Percentiles rank a stretch among this genome's conserved stretches.
These are phyloP conservation scores for Asparagopsis taxiformis DNA, from an alignment of 31 red algal species.

Conservation along the genomic window DNA sequence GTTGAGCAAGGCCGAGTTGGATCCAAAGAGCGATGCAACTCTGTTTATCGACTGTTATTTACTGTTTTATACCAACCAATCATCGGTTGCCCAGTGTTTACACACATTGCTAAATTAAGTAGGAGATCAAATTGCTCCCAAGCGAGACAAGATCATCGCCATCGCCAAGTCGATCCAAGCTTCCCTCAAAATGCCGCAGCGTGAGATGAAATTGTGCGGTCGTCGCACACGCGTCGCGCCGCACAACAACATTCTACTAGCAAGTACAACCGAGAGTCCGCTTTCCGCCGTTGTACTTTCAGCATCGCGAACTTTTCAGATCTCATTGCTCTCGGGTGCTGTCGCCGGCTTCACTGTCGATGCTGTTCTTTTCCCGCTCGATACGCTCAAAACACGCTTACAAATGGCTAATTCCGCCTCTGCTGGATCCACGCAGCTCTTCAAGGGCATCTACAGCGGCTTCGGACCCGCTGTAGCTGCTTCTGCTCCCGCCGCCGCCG, in stretches of 20 bases:
- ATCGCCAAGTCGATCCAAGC: too few relatives aligned
- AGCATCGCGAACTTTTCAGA: slow-evolving; percentile 44
- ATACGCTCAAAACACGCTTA: slow-evolving; percentile 93
- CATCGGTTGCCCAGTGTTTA: too few relatives aligned
- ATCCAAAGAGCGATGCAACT: too few relatives aligned
- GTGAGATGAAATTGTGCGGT: not conserved
- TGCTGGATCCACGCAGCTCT: slow-evolving; percentile 18
- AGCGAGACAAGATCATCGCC: too few relatives aligned
- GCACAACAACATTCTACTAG: not conserved
- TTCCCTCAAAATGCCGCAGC: not conserved
- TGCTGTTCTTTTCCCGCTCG: slow-evolving; percentile 90
- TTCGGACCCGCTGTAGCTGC: slow-evolving; percentile 82
- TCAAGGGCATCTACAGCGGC: slow-evolving; percentile 83
- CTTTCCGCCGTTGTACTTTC: slow-evolving; percentile 15
- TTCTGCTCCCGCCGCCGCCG: slow-evolving; percentile 88
- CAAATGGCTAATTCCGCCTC: slow-evolving; percentile 43
- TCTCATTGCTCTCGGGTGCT: slow-evolving; percentile 81
- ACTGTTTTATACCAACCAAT: too few relatives aligned
- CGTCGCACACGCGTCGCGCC: not conserved
- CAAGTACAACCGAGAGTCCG: not conserved
- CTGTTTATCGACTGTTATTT: too few relatives aligned
- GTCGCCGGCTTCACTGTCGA: slow-evolving; percentile 89
- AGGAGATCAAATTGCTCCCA: too few relatives aligned
- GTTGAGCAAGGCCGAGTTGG: too few relatives aligned
- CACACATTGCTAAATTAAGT: too few relatives aligned